A percentile compares a stretch with the other conserved stretches of the same genome.
Conservation (phyloP, 2,329 filamentous ascomycete species). For the Pseudogymnoascus sp. region DNA sequence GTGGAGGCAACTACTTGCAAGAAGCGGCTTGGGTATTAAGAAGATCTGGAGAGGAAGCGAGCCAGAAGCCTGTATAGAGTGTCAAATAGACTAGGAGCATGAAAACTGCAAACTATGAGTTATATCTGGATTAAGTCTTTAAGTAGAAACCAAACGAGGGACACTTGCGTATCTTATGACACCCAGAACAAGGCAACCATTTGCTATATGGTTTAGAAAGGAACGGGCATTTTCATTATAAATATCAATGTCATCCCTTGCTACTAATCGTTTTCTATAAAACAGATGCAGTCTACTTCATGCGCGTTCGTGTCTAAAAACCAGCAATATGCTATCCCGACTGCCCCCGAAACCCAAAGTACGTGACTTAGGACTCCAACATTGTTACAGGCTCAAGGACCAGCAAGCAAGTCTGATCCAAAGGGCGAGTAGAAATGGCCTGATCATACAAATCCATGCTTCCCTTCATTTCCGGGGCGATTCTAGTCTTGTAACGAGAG, state of each 20-base stretch:
- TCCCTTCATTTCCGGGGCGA: constrained; percentile 44
- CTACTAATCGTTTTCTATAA: neutral
- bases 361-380: neutral
- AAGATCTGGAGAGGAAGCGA: constrained; percentile 22
- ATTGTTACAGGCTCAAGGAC: constrained; percentile 13
- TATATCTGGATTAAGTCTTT: neutral
- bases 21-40: constrained; percentile 18
- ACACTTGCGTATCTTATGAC: neutral
- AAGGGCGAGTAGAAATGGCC: constrained; percentile 56
- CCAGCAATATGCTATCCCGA: neutral
- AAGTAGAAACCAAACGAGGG: neutral
- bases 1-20: constrained; percentile 18
- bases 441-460: constrained; percentile 60
- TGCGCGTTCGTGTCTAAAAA: neutral
- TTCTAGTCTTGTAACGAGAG: constrained; percentile 43
- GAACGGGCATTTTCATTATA: neutral
- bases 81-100: neutral
- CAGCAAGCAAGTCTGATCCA: constrained; percentile 50
- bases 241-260: neutral
- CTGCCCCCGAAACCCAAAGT: neutral
- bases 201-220: neutral
- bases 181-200: neutral
- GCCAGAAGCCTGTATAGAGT: constrained; percentile 16
- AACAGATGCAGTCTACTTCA: neutral
- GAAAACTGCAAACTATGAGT: neutral